Base-by-base conservation (phyloP, 139 green algal genomes). In the Asterochloris sp. region DNA sequence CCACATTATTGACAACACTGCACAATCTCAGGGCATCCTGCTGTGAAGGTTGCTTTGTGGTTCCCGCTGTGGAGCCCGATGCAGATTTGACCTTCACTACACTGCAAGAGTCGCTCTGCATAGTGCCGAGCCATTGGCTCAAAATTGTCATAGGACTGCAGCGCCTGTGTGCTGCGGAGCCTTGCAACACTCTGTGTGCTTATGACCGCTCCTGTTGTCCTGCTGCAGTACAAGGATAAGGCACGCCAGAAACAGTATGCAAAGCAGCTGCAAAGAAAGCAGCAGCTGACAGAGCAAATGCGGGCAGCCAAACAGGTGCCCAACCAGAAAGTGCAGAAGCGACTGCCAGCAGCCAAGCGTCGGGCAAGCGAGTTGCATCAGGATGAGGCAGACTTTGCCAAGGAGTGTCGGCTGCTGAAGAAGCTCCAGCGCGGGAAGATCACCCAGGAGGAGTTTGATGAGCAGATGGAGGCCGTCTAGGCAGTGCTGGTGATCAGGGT, bases 361-460 rank as follows among this genome's bases (percentile, higher is more conserved):
- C 88, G 92, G 23, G 85, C 91, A 81, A 69, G 94, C 78, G 90
- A 96, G 83, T 66, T 74, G 9, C 86, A 83, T 10, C 87, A 96
- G 28, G 95, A 98, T 66, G 26, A 90, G 17, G 87, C 85, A 14
- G 91, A 95, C 38, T 76, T 98, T 21, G 74, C 92, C 0, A 82
- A 91, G 12, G 95, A 98, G 23, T 97, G 96, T 85, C 67, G 79
- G 2, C 83, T 95, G 79, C 84, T 96, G 60, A 85, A 84, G 13
- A 94, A 94, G 85, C 83, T 96, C 4, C 97, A 96, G 82, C 92
- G 91, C 79, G 91, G 91, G 4, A 90, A 90, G 38, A 89, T 94
- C 13, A 85, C 77, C 23, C 82, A 92, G 84, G 84, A 83, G 28
- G 60, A 63, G 12, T 71, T 69, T 21, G 38, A 54, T 54, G 38